A percentile compares a stretch with the other conserved stretches of the same genome.
These are phyloP conservation scores for Clohesyomyces aquaticus DNA, from an alignment of 495 filamentous ascomycete genomes.

Conservation along the genomic window DNA sequence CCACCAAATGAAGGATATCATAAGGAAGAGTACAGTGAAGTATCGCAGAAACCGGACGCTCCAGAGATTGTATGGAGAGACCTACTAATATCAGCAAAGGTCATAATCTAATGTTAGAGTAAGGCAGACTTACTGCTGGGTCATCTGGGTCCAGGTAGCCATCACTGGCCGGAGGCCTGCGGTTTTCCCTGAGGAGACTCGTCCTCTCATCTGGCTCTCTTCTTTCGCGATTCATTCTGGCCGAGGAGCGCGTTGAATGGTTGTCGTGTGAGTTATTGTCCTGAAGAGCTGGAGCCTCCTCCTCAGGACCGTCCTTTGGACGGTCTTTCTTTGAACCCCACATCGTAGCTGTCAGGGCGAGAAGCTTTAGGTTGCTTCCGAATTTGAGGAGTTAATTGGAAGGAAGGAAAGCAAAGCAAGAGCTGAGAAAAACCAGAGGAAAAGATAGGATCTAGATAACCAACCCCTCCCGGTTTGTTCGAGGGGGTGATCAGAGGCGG, in stretches of 20 bases:
- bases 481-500: conserved; percentile 1
- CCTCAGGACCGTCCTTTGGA: conserved; percentile 9
- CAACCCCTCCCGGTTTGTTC: neutral
- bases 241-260: neutral
- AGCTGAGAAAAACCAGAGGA: neutral
- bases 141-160: conserved; percentile 88
- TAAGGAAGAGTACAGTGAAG: conserved; percentile 71
- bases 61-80: conserved; percentile 95
- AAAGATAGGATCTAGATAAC: neutral
- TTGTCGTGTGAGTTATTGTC: conserved; percentile 8
- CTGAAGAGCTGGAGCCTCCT: conserved; percentile 10
- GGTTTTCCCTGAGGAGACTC: conserved; percentile 64
- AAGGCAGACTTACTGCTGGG: conserved; percentile 68
- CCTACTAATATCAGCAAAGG: conserved; percentile 54
- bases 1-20: conserved; percentile 87
- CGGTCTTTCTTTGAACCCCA: conserved; percentile 40
- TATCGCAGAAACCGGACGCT: conserved; percentile 77
- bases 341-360: conserved; percentile 6
- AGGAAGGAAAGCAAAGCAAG: neutral
- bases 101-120: neutral
- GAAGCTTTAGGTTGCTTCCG: neutral
- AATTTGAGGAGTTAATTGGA: neutral
- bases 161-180: conserved; percentile 53
- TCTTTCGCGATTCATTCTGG: conserved; percentile 18
- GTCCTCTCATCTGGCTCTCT: conserved; percentile 71